Evolutionary conservation across 2,329 filamentous ascomycete genomes (phyloP), one percentile per base, ranked within the genome.

Genomic region (Talaromyces sp.): DNA sequence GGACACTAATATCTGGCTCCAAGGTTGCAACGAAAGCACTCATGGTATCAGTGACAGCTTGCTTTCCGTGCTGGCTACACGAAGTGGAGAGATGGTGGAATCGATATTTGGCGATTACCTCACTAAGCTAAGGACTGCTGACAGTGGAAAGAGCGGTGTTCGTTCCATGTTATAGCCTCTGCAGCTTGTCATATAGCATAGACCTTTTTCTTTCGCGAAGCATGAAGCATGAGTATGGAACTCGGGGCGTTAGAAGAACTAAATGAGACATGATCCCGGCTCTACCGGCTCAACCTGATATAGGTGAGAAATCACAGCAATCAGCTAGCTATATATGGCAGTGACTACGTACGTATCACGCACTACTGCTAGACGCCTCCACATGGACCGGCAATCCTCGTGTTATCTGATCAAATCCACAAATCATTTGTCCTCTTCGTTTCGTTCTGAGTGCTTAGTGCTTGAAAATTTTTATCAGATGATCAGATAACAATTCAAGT

Each of bases 11-110:
- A 84, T 98, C 66, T 98, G 91, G 90, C 83, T 98, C 71, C 95
- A 98, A 77, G 94, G 94, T 37, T 97, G 93, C 81, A 96, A 93
- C 75, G 93, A 98, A 82, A 87, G 85, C 67, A 96, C 93, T 39
- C 94, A 98, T 77, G 94, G 94, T 66, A 79, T 96, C 78, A 92
- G 91, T 75, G 91, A 96, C 77, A 92, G 89, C 56, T 84, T 96
- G 61, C 83, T 96, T 61, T 94, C 91, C 2, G 90, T 95, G 67
- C 81, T 95, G 68, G 87, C 90, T 7, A 87, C 89, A 31, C 82
- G 92, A 63, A 90, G 90, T 39, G 91, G 90, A 31, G 90, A 95
- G 79, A 87, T 95, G 74, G 89, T 94, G 19, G 78, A 88, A 66
- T 89, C 88, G 41, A 89, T 95, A 67, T 95, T 95, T 76, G 85